Conservation (phyloP, 1,139 yeast genomes). For the Insectozyma bohioensis region DNA sequence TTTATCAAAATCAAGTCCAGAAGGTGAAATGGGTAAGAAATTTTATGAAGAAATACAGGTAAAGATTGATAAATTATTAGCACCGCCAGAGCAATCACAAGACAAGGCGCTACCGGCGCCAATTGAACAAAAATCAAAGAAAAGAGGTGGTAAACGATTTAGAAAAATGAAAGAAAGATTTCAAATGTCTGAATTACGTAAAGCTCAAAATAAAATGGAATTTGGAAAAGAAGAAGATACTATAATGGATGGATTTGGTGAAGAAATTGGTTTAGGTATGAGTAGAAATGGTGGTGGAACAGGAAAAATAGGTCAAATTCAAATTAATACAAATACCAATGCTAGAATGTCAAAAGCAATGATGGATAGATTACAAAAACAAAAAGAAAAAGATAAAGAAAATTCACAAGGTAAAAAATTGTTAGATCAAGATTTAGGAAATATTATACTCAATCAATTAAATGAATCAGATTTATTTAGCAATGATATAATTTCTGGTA, state of each 20-base stretch:
- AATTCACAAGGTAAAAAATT: slow-evolving; percentile 13
- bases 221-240: slow-evolving; percentile 76
- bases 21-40: slow-evolving; percentile 57
- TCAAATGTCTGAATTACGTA: slow-evolving; percentile 76
- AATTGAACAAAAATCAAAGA: slow-evolving; percentile 71
- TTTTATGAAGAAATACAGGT: slow-evolving; percentile 60
- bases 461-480: slow-evolving; percentile 3
- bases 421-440: slow-evolving; percentile 19
- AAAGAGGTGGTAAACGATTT: slow-evolving; percentile 82
- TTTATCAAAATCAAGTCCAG: slow-evolving; percentile 39
- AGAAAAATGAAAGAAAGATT: slow-evolving; percentile 80
- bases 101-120: slow-evolving; percentile 86
- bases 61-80: slow-evolving; percentile 68
- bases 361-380: slow-evolving; percentile 40
- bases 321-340: slow-evolving; percentile 39
- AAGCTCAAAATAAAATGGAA: slow-evolving; percentile 80
- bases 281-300: slow-evolving; percentile 38
- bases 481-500: too few species aligned
- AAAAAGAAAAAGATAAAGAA: slow-evolving; percentile 12
- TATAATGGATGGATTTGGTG: slow-evolving; percentile 65
- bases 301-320: slow-evolving; percentile 36
- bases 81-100: slow-evolving; percentile 72
- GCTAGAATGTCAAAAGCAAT: slow-evolving; percentile 57
- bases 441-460: slow-evolving; percentile 14
- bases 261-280: slow-evolving; percentile 83